Base-by-base conservation (phyloP, 169 alveolate species). In the Plasmodium chabaudi region DNA sequence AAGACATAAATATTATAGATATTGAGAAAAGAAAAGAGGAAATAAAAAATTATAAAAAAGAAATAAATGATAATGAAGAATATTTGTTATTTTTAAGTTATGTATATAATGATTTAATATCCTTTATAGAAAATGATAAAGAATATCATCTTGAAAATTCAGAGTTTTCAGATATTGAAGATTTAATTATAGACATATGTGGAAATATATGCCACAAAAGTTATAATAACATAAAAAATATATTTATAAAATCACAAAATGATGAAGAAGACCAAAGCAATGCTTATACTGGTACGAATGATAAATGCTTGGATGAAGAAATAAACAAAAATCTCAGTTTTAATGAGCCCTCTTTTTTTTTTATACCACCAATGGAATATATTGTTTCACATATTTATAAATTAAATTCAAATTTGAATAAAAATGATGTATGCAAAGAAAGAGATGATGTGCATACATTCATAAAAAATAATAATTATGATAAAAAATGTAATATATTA, bases 331-430 rank as follows among this genome's bases (percentile, higher is more conserved):
- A 64, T 25, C 7, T 10, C 9, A 61, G 17, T 39, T 15, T 2
- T 9, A 77, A 47, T 19, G 67, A 49, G 9, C 68, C 89, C 17
- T 84, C 91, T 34, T 84, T 69, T 72, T 69, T 84, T 71, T 84
- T 67, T 53, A 84, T 84, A 44, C 91, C 91, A 12, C 91, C 91
- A 9, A 44, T 84, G 73, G 87, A 84, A 57, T 84, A 9, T 44
- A 44, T 84, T n/a, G 91, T 84, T n/a, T 68, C 91, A 1, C 65
- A 84, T 47, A 69, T 84, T 42, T 23, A 69, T 55, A 84, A 84
- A 15, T 15, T 84, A 39, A 17, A 47, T 44, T 17, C 49, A 2
- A 46, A 44, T 44, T 13, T 51, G 59, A 51, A 12, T 13, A 47
- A 75, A 46, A 39, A 17, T 5, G n/a, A 23, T 61, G 15, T 34